Percentiles rank a stretch among this genome's conserved stretches.
phyloP scores from a whole-genome alignment of 2,329 filamentous ascomycete species.

The Epichloe aotearoae region DNA sequence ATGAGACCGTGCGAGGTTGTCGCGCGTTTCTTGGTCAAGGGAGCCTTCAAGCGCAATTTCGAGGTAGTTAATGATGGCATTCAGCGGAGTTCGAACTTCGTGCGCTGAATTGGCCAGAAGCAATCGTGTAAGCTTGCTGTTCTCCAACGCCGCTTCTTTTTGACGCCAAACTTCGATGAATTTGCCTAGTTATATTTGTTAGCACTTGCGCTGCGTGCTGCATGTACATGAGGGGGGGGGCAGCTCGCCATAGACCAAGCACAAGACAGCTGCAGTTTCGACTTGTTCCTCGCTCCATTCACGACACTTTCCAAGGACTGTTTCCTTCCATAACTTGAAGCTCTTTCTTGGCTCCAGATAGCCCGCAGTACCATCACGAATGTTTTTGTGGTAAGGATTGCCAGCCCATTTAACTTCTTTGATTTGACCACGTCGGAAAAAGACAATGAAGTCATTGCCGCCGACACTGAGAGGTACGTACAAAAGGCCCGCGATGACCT shows the following conservation, averaged over 20 bases:
- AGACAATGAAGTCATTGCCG: conserved; percentile 77
- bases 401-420: conserved; percentile 76
- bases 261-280: conserved; percentile 77
- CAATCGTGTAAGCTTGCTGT: conserved; percentile 64
- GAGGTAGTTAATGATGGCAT: conserved; percentile 89
- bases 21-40: conserved; percentile 68
- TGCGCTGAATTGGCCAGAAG: conserved; percentile 81
- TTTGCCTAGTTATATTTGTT: conserved; percentile 27
- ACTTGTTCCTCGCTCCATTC: conserved; percentile 86
- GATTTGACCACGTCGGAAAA: conserved; percentile 67
- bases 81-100: conserved; percentile 79
- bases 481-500: conserved; percentile 62
- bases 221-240: background rate
- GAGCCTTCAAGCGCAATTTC: conserved; percentile 78
- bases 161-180: conserved; percentile 92
- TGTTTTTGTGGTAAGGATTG: conserved; percentile 69
- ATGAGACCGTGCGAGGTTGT: conserved; percentile 73
- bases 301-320: conserved; percentile 64
- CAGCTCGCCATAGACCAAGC: conserved; percentile 64
- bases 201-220: background rate
- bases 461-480: conserved; percentile 67
- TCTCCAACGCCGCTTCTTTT: conserved; percentile 74
- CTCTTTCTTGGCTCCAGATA: conserved; percentile 68
- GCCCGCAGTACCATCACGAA: conserved; percentile 57
- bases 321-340: conserved; percentile 73